phyloP scores from a whole-genome alignment of 2,329 filamentous ascomycete genomes.

The Cytospora paraplurivora region DNA sequence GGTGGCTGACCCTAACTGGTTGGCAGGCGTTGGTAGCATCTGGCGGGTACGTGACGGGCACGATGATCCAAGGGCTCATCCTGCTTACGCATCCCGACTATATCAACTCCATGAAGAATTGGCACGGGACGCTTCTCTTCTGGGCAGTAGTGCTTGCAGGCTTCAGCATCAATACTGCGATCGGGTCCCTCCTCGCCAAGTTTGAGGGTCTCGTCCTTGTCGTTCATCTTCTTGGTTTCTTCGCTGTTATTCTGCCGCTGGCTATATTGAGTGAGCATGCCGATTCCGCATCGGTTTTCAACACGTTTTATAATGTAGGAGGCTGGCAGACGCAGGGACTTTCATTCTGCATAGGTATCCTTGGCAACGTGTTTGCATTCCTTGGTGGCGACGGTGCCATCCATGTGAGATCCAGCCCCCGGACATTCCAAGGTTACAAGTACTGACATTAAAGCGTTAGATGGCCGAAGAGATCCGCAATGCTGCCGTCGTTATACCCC shows the following conservation, averaged over 20 bases:
- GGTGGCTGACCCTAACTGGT: slow-evolving; percentile 33
- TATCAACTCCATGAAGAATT: slow-evolving; percentile 18
- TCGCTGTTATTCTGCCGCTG: slow-evolving; percentile 42
- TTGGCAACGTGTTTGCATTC: slow-evolving; percentile 13
- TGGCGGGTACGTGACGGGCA: slow-evolving; percentile 29
- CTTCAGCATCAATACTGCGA: slow-evolving; percentile 31
- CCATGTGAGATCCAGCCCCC: background rate
- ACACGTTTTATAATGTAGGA: slow-evolving; percentile 46
- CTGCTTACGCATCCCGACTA: slow-evolving; percentile 30
- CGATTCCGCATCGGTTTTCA: slow-evolving; percentile 42
- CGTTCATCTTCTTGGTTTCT: slow-evolving; percentile 42
- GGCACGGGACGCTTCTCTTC: slow-evolving; percentile 34
- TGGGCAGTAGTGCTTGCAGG: slow-evolving; percentile 31
- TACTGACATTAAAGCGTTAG: slow-evolving; percentile 28
- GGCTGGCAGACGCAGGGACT: slow-evolving; percentile 47
- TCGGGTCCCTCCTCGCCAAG: slow-evolving; percentile 30
- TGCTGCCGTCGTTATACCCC: slow-evolving; percentile 52
- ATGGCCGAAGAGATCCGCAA: slow-evolving; percentile 52
- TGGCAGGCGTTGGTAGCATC: slow-evolving; percentile 33
- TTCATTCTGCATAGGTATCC: slow-evolving; percentile 32
- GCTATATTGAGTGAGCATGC: slow-evolving; percentile 42
- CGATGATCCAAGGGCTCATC: slow-evolving; percentile 33
- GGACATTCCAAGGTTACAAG: accelerated
- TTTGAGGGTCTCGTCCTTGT: slow-evolving; percentile 34
- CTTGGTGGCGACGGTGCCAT: slow-evolving; percentile 12